Evolutionary conservation across 495 filamentous ascomycete species (phyloP).

Genomic region (Rusavskia elegans): DNA sequence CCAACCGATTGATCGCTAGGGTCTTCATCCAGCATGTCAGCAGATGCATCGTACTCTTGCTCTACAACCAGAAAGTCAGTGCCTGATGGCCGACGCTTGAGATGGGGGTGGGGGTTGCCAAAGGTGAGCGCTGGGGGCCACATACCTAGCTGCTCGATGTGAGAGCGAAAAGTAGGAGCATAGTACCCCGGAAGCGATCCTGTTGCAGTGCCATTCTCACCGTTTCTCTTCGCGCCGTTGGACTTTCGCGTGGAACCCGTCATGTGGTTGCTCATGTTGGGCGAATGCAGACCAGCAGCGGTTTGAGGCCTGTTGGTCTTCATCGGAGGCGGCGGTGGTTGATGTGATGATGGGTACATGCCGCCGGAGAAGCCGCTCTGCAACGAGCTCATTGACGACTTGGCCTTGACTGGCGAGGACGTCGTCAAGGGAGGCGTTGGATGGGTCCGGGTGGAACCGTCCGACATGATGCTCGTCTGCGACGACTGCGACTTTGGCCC

Average conservation of each 20-base stretch:
- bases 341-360: constrained; percentile 16
- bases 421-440: constrained; percentile 73
- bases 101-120: background rate
- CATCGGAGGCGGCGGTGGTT: constrained; percentile 32
- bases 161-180: constrained; percentile 75
- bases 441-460: constrained; percentile 34
- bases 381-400: constrained; percentile 52
- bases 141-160: constrained; percentile 97
- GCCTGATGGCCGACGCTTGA: constrained; percentile 70
- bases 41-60: constrained; percentile 96
- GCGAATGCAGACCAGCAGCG: background rate
- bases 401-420: constrained; percentile 55
- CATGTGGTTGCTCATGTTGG: background rate
- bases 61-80: constrained; percentile 71
- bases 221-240: constrained; percentile 3
- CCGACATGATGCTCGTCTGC: constrained; percentile 17
- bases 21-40: constrained; percentile 73
- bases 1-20: constrained; percentile 46
- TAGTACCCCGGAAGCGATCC: constrained; percentile 46
- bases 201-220: constrained; percentile 11
- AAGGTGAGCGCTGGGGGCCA: constrained; percentile 2
- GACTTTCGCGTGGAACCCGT: background rate
- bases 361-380: constrained; percentile 33
- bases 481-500: constrained; percentile 6
- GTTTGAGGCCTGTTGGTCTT: background rate